Percentiles rank a stretch among this genome's conserved stretches.
These are phyloP conservation scores for Elymus sibiricus DNA, from an alignment of 176 grass and related monocot genomes.

Conservation along the genomic window DNA sequence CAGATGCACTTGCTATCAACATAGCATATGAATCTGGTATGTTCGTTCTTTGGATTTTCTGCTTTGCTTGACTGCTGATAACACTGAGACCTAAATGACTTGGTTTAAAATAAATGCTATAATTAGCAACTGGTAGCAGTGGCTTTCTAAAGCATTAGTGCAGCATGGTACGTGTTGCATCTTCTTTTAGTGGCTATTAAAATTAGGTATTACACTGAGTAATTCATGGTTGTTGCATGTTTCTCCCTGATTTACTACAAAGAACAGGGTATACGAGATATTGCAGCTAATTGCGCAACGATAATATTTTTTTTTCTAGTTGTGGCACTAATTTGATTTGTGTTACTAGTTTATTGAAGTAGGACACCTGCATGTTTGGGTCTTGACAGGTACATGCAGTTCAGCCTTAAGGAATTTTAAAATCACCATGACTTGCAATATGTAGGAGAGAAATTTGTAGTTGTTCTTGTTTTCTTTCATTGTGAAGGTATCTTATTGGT, in stretches of 20 bases:
- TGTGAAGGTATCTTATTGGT: too few relatives aligned
- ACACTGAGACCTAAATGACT: too few relatives aligned
- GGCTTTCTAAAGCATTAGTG: too few relatives aligned
- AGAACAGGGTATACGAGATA: background rate
- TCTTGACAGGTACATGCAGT: background rate
- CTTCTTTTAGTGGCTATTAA: conserved; percentile 7
- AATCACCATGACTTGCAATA: background rate
- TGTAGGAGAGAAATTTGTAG: background rate
- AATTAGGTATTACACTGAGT: background rate
- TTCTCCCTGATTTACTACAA: background rate
- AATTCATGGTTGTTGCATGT: background rate
- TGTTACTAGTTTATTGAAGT: background rate
- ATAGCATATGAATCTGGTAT: background rate
- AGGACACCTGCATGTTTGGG: background rate
- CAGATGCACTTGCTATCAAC: background rate
- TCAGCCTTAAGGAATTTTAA: background rate
- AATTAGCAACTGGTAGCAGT: too few relatives aligned
- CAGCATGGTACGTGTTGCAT: background rate
- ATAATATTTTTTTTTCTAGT: background rate
- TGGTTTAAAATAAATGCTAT: too few relatives aligned
- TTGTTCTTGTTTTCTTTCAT: too few relatives aligned
- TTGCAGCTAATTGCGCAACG: background rate
- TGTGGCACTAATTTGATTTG: background rate
- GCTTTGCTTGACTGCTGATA: too few relatives aligned
- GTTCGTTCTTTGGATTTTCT: conserved; percentile 10